phyloP scores from a whole-genome alignment of 306 rosid species.

The Begonia masoniana region DNA sequence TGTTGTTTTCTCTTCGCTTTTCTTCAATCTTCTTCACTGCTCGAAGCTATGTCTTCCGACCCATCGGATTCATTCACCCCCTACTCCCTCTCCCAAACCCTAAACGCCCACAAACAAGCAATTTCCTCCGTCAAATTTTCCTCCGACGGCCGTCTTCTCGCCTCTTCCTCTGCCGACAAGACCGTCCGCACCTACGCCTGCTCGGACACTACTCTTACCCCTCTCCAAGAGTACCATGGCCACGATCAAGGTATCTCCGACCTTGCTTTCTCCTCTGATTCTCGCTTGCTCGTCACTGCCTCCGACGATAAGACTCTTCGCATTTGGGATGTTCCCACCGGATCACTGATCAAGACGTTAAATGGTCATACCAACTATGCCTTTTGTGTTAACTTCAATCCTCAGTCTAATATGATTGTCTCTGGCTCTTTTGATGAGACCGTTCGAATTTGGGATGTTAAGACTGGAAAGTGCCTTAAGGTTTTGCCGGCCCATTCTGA shows the following conservation, averaged over 20 bases:
- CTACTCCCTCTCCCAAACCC: not conserved
- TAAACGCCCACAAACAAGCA: conserved; percentile 14
- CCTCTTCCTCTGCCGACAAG: conserved; percentile 88
- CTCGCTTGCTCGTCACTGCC: conserved; percentile 76
- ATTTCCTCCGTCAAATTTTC: conserved; percentile 86
- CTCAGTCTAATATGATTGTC: conserved; percentile 77
- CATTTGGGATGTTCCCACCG: conserved; percentile 80
- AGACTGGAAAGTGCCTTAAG: conserved; percentile 76
- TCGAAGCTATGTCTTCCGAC: not conserved
- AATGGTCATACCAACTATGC: conserved; percentile 84
- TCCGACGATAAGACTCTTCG: conserved; percentile 94
- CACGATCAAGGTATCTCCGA: conserved; percentile 89
- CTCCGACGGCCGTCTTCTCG: conserved; percentile 75
- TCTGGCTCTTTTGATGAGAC: conserved; percentile 97
- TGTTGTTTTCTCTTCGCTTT: too few species aligned
- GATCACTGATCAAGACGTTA: conserved; percentile 59
- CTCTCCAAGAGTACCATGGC: conserved; percentile 66
- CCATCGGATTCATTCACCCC: not conserved
- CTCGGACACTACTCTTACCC: conserved; percentile 26
- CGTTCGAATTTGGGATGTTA: conserved; percentile 88
- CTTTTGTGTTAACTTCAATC: conserved; percentile 86
- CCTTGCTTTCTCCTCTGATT: conserved; percentile 81
- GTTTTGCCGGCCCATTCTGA: conserved; percentile 92
- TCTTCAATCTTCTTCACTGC: not conserved
- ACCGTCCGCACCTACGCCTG: conserved; percentile 68